Base-by-base conservation (phyloP, 2,329 filamentous ascomycete genomes). In the Tolypocladium amazonense region DNA sequence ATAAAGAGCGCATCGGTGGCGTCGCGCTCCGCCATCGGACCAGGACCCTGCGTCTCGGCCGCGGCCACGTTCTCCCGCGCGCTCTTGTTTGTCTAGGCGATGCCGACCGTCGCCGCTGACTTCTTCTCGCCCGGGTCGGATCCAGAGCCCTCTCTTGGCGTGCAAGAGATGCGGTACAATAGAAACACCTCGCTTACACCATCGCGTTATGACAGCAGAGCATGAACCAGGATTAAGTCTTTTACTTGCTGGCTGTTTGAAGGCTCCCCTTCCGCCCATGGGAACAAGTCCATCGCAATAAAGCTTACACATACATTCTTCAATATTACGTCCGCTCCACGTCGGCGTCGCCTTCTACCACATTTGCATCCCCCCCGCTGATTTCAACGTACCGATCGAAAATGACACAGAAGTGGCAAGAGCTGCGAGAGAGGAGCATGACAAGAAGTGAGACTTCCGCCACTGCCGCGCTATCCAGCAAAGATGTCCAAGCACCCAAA, bases 181-280 rank as follows among this genome's bases (percentile, higher is more conserved):
- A 69, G 66, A 1, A 61, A 55, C 3, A 64, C 64, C 45, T 47
- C 8, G 62, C 63, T 30, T 70, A 68, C 61, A 62, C 62, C 15
- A 66, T 70, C 58, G 63, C 62, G 9, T n/a, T 70, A 8, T 69
- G 64, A 63, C 68, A 71, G 18, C 59, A 69, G 41, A 57, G 43
- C 20, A 27, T 52, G 2, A 43, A 47, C 1, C 52, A 58, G 15
- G 56, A 45, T 2, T 58, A 58, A 62, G 39, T 43, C 62, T 56
- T 64, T 65, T 56, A 67, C 63, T 52, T 56, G 65, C 20, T 66
- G 64, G 65, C 50, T 68, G n/a, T 66, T 64, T 41, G 61, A 67
- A 30, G 63, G 64, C 12, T 53, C 41, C 18, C n/a, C 52, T 4
- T 50, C 56, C 4, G 39, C 43, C 7, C 64, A 63, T 14, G 66